Evolutionary conservation across 2,329 filamentous ascomycete species (phyloP).

Genomic region (Colletotrichum orchidophilum): DNA sequence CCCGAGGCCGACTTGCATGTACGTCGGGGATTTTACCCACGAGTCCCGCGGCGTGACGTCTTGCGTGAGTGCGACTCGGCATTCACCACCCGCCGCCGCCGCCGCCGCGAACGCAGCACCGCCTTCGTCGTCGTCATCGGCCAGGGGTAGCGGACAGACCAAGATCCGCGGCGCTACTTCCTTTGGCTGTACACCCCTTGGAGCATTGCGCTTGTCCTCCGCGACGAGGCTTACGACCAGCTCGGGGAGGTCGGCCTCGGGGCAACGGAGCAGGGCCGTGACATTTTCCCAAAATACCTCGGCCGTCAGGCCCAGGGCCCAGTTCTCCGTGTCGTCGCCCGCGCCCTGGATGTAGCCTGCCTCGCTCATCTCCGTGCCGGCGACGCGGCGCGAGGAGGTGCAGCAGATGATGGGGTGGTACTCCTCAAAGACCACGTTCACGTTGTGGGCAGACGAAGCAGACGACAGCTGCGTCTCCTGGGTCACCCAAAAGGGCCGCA

Average conservation of each 20-base stretch:
- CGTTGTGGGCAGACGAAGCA: slow-evolving; percentile 29
- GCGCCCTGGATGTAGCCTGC: slow-evolving; percentile 86
- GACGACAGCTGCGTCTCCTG: slow-evolving; percentile 65
- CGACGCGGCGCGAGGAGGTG: slow-evolving; percentile 80
- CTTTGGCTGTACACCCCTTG: slow-evolving; percentile 30
- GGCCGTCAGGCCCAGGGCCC: slow-evolving; percentile 84
- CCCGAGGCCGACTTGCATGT: slow-evolving; percentile 71
- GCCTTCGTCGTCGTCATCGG: neutral
- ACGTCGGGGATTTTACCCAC: slow-evolving; percentile 47
- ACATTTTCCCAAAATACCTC: slow-evolving; percentile 80
- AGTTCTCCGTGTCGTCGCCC: slow-evolving; percentile 93
- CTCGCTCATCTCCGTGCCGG: slow-evolving; percentile 73
- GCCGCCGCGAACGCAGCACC: neutral
- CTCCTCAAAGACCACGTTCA: slow-evolving; percentile 55
- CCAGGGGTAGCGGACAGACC: slow-evolving; percentile 47
- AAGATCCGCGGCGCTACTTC: slow-evolving; percentile 48
- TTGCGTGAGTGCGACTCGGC: slow-evolving; percentile 54
- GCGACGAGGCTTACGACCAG: slow-evolving; percentile 58
- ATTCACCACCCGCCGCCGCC: too few species aligned
- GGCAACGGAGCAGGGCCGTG: slow-evolving; percentile 65
- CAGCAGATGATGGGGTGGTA: slow-evolving; percentile 84
- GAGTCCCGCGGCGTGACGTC: slow-evolving; percentile 54
- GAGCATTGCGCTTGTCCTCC: slow-evolving; percentile 33
- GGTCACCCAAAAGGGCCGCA: slow-evolving; percentile 83
- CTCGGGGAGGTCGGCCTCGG: slow-evolving; percentile 70